Evolutionary conservation across 371 early-diverging fungal species (phyloP).

Genomic region (Choanephora cucurbitarum): DNA sequence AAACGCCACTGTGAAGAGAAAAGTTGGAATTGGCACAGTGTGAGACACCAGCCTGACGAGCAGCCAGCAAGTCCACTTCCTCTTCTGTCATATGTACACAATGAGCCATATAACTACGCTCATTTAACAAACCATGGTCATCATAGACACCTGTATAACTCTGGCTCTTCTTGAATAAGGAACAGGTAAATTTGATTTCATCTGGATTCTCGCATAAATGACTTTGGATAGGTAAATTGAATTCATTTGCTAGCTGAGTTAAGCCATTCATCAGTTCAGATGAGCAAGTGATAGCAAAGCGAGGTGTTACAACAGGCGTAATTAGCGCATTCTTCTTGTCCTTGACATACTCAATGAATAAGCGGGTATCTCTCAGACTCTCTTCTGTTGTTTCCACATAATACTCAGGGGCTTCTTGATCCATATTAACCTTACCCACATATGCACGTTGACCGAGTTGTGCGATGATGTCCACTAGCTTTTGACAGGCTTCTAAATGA

Average conservation of each 20-base stretch:
- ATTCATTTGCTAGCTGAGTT: conserved; percentile 67
- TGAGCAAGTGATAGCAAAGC: conserved; percentile 88
- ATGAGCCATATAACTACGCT: conserved; percentile 88
- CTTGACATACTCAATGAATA: conserved; percentile 66
- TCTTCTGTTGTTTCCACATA: conserved; percentile 79
- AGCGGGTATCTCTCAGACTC: conserved; percentile 68
- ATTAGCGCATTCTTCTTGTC: conserved; percentile 42
- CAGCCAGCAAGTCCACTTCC: conserved; percentile 67
- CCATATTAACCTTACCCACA: conserved; percentile 96
- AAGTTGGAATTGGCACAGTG: conserved; percentile 95
- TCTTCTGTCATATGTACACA: conserved; percentile 82
- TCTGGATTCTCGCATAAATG: conserved; percentile 83
- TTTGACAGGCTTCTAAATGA: conserved; percentile 72
- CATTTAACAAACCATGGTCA: conserved; percentile 63
- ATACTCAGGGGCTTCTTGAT: conserved; percentile 78
- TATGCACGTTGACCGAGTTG: conserved; percentile 85
- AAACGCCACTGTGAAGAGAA: conserved; percentile 78
- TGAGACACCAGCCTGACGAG: conserved; percentile 69
- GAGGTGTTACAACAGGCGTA: conserved; percentile 85
- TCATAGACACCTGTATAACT: conserved; percentile 82
- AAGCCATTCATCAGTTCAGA: conserved; percentile 66
- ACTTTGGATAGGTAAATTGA: conserved; percentile 74
- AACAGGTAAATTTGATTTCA: conserved; percentile 73
- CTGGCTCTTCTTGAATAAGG: conserved; percentile 68
- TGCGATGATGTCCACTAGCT: conserved; percentile 69